Conservation (phyloP, 2,329 filamentous ascomycete species). For the Aspergillus viridinutans region DNA sequence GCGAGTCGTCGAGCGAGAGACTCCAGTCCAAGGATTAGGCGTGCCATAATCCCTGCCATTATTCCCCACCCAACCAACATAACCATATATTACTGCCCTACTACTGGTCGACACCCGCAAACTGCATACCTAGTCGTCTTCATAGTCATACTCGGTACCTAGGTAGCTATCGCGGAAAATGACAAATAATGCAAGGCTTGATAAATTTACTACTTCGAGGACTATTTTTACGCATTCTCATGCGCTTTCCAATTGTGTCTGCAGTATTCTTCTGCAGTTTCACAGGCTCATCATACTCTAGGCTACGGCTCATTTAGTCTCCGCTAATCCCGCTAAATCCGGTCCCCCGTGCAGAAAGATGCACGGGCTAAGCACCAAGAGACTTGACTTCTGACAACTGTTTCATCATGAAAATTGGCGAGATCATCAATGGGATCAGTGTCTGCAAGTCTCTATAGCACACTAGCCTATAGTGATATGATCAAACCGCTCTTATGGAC, state of each 20-base stretch:
- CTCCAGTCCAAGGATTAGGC: neutral
- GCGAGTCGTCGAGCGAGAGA: neutral
- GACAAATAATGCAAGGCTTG: neutral
- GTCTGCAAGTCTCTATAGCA: no score
- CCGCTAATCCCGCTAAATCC: neutral
- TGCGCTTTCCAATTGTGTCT: neutral
- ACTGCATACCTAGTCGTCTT: neutral
- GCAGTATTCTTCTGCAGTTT: neutral
- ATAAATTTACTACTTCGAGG: neutral
- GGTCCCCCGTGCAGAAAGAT: neutral
- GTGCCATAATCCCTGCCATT: neutral
- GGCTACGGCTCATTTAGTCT: neutral
- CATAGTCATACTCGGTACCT: neutral
- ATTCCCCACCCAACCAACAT: neutral
- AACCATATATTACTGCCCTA: neutral
- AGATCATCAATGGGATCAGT: neutral
- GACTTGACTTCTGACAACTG: neutral
- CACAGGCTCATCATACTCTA: neutral
- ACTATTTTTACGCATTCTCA: neutral
- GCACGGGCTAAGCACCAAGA: neutral
- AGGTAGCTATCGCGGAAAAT: neutral
- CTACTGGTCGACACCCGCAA: neutral
- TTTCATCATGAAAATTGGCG: neutral
- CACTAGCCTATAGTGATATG: neutral
- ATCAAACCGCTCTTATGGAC: neutral